Evolutionary conservation across 2,329 filamentous ascomycete species (phyloP).

Genomic region (Ophiostoma fasciatum): DNA sequence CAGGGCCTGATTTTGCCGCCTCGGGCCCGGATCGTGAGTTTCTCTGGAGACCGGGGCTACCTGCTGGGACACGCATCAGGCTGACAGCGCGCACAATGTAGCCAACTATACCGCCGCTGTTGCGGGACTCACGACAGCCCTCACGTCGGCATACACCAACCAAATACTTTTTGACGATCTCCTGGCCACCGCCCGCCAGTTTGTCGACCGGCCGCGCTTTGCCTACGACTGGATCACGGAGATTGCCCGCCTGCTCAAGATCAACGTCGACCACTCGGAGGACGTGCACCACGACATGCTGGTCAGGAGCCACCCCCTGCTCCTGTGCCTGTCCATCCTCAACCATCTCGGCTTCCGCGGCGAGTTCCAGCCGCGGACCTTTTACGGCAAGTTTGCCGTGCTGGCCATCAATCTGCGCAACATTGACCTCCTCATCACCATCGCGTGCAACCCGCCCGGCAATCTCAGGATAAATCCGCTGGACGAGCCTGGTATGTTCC

Average conservation of each 20-base stretch:
- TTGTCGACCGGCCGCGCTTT: slow-evolving; percentile 35
- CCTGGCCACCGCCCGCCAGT: slow-evolving; percentile 48
- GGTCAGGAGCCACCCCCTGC: slow-evolving; percentile 56
- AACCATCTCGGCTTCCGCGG: slow-evolving; percentile 62
- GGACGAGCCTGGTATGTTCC: slow-evolving; percentile 43
- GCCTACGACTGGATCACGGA: slow-evolving; percentile 49
- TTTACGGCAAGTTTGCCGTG: slow-evolving; percentile 62
- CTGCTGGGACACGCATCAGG: too few relatives aligned
- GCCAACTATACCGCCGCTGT: slow-evolving; percentile 42
- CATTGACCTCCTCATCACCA: slow-evolving; percentile 48
- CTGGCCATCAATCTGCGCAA: slow-evolving; percentile 61
- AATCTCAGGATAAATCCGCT: slow-evolving; percentile 41
- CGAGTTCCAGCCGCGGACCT: slow-evolving; percentile 43
- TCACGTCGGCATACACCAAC: slow-evolving; percentile 29
- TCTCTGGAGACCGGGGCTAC: too few relatives aligned
- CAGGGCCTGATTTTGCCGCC: slow-evolving; percentile 31
- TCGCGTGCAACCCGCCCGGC: slow-evolving; percentile 43
- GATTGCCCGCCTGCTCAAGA: slow-evolving; percentile 52
- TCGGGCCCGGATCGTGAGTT: slow-evolving; percentile 37
- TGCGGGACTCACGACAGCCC: slow-evolving; percentile 42
- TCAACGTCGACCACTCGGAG: slow-evolving; percentile 68
- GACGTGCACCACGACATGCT: slow-evolving; percentile 59
- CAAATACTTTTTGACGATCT: slow-evolving; percentile 53
- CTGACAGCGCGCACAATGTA: slow-evolving; percentile 23
- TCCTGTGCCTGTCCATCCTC: slow-evolving; percentile 64